Evolutionary conservation across 1,284 basidiomycete genomes (phyloP).

Genomic region (Heterobasidion parviporum): DNA sequence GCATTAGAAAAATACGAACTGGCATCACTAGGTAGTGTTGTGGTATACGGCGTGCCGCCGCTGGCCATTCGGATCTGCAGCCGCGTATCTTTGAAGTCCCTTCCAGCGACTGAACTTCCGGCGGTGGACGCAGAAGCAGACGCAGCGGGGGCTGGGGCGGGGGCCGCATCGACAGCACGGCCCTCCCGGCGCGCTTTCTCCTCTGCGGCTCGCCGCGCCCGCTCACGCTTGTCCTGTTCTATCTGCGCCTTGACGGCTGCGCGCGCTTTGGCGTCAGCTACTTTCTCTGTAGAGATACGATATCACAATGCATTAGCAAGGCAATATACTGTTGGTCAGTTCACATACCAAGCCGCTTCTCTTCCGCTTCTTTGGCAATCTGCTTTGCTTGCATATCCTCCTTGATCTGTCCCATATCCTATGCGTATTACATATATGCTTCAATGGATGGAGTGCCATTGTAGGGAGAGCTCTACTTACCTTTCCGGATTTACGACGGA

Average conservation of each 20-base stretch:
- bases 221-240: slow-evolving; percentile 83
- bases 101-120: slow-evolving; percentile 34
- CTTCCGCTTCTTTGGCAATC: slow-evolving; percentile 70
- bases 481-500: slow-evolving; percentile 80
- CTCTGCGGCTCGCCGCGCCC: slow-evolving; percentile 80
- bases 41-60: slow-evolving; percentile 74
- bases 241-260: slow-evolving; percentile 88
- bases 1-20: slow-evolving; percentile 42
- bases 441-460: slow-evolving; percentile 1
- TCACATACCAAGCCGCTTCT: slow-evolving; percentile 62
- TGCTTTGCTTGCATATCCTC: slow-evolving; percentile 80
- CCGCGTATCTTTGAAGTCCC: slow-evolving; percentile 77
- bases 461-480: slow-evolving; percentile 25
- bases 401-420: slow-evolving; percentile 68
- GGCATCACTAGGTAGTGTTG: slow-evolving; percentile 71
- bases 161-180: slow-evolving; percentile 26
- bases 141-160: slow-evolving; percentile 26
- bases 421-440: not conserved
- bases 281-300: slow-evolving; percentile 52
- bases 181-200: slow-evolving; percentile 88
- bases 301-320: not conserved
- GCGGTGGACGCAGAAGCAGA: slow-evolving; percentile 16
- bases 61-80: slow-evolving; percentile 78
- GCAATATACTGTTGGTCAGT: not conserved
- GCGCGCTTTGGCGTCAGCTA: slow-evolving; percentile 76